Evolutionary conservation across 176 grass and related monocot species (phyloP), one percentile per base, ranked within the genome.

Genomic region (Musa troglodytarum): DNA sequence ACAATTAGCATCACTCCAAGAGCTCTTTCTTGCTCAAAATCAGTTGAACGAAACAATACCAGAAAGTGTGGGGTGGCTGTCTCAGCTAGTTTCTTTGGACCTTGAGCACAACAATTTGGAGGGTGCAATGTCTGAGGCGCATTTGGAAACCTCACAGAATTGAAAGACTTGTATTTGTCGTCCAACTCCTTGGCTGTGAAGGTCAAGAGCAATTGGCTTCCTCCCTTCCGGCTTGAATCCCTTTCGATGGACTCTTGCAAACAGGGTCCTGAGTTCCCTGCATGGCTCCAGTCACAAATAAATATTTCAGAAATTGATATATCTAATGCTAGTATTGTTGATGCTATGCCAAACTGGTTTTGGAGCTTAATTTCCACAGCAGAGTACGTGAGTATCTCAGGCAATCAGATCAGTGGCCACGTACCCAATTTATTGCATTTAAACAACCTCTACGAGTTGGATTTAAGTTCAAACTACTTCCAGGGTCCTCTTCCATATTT

Each of bases 401-500:
- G 26, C 13, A 78, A 78, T 21, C 4, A 68, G 26, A 78, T 78
- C 23, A 56, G 50, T 10, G 76, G 76, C n/a, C 14, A 20, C 10
- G 22, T 78, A 67, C 63, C 76, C 7, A 19, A 28, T 28, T 68
- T 63, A 19, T 11, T 66, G 62, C 50, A 78, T 15, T 29, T 50
- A 67, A 68, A 53, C 9, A 55, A 24, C 23, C 52, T 66, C 12
- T 9, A 0, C 1, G 6, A 23, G 2, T 53, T 78, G 8, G 63
- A 78, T 68, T 54, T 78, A 51, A 69, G 76, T 68, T 68, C 63
- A 2, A 78, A 78, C 50, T 16, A 29, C 8, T 68, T 78, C 17
- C 17, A 53, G 14, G 76, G 76, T 2, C 50, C 50, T 15, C 50
- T 78, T 68, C 64, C 76, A 24, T 20, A 34, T n/a, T 68, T 78